phyloP scores from a whole-genome alignment of 1,284 basidiomycete species.

The Pseudozyma tsukubaensis region DNA sequence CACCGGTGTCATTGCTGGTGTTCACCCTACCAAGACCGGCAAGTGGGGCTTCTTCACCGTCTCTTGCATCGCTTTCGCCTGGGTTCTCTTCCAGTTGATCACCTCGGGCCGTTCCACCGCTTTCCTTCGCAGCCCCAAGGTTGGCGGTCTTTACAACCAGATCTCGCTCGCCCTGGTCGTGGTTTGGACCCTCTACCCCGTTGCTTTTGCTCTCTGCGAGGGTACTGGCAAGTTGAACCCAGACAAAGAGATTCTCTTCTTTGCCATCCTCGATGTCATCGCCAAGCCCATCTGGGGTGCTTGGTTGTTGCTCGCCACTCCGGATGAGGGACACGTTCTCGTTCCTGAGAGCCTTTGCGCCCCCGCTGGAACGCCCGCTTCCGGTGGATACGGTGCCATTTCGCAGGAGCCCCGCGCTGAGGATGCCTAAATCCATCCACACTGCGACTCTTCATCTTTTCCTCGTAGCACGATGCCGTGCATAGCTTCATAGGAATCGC shows the following conservation, averaged over 20 bases:
- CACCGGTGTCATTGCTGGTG: slow-evolving; percentile 56
- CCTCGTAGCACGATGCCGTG: not conserved
- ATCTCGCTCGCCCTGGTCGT: slow-evolving; percentile 55
- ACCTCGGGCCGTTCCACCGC: slow-evolving; percentile 53
- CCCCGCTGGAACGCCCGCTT: slow-evolving; percentile 44
- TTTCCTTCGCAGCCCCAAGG: slow-evolving; percentile 58
- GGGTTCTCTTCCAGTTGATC: slow-evolving; percentile 49
- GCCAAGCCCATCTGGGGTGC: slow-evolving; percentile 62
- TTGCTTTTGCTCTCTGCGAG: slow-evolving; percentile 57
- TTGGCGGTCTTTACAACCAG: slow-evolving; percentile 60
- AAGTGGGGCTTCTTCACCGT: slow-evolving; percentile 61
- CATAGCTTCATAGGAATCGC: not conserved
- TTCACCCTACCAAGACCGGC: slow-evolving; percentile 55
- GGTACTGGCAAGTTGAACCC: slow-evolving; percentile 54
- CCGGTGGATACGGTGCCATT: slow-evolving; percentile 56
- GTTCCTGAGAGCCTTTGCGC: slow-evolving; percentile 52
- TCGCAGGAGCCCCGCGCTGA: slow-evolving; percentile 54
- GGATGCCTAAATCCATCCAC: slow-evolving; percentile 37
- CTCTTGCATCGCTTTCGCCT: slow-evolving; percentile 51
- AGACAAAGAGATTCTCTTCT: slow-evolving; percentile 58
- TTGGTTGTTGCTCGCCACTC: slow-evolving; percentile 53
- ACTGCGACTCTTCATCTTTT: slow-evolving; percentile 3
- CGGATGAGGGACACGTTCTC: slow-evolving; percentile 59
- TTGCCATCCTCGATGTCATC: slow-evolving; percentile 58
- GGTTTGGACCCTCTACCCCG: slow-evolving; percentile 56